Evolutionary conservation across 257 asterid genomes (phyloP).

Genomic region (Penstemon newberryi): DNA sequence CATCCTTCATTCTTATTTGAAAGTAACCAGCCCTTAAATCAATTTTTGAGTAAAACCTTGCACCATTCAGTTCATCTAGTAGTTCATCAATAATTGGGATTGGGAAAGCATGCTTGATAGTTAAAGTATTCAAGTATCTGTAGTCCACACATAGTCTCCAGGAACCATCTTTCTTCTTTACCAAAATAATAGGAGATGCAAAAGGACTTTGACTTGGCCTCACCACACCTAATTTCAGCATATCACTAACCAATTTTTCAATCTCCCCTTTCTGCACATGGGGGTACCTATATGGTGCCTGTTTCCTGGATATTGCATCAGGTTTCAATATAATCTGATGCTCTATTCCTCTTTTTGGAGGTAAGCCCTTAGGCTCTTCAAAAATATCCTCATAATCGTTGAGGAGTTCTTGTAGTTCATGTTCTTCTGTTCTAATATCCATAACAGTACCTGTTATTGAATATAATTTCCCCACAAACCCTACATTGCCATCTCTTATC

Average conservation of each 20-base stretch:
- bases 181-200: no score
- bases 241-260: background rate
- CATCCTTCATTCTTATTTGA: background rate
- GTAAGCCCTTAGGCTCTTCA: background rate
- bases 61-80: background rate
- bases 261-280: background rate
- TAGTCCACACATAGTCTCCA: no score
- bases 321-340: background rate
- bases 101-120: background rate
- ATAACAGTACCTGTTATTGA: background rate
- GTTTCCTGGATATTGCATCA: background rate
- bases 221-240: background rate
- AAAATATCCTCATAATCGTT: background rate
- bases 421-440: background rate
- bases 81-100: background rate
- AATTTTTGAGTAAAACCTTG: background rate
- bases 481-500: background rate
- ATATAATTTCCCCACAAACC: background rate
- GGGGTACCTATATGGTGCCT: background rate
- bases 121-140: no score
- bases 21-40: background rate
- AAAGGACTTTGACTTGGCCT: background rate
- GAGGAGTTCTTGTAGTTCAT: background rate
- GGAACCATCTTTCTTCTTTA: no score
- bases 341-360: background rate